Base-by-base conservation (phyloP, 805 yeast genomes). In the Yamadazyma endophytica region DNA sequence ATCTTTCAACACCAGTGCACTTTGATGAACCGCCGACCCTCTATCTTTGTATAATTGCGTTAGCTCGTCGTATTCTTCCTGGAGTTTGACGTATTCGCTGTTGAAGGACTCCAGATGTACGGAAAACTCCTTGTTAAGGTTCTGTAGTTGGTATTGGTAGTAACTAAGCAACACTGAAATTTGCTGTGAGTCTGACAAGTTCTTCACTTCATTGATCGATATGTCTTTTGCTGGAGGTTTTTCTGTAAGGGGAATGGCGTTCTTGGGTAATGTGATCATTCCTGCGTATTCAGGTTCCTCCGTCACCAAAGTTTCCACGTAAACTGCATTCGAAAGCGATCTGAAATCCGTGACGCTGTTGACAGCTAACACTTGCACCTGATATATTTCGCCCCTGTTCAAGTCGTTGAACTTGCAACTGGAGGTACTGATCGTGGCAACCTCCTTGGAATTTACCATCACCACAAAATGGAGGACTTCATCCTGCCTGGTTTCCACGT, bases 341-440 rank as follows among this genome's bases (percentile, higher is more conserved):
- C 58, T 37, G 40, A 57, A 65, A 33, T 58, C 58, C 33, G 56
- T 61, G 14, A 52, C 26, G 17, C 54, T 46, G 33, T 64, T 63
- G 21, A 61, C 50, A 5, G 68, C 69, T 13, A 59, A 45, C 16
- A 65, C 48, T 29, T 60, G 61, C 22, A 65, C 47, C 35, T 54
- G 58, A 41, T 64, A 65, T 13, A 59, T 17, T 13, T 47, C 46
- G 19, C 46, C 44, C 6, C 50, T 44, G 3, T 32, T 37, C 24
- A 65, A 46, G 32, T 54, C 55, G 35, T 51, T 49, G 28, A 65
- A 45, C 36, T 56, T 55, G 31, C 66, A 65, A 20, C 58, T 52
- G 4, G 55, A 58, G 13, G 56, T 49, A 9, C 58, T 49, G 24
- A 63, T 38, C 3, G 65, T 57, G 7, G 66, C 65, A 4, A 52